These are phyloP conservation scores for Hyphodiscus hymeniophilus DNA, from an alignment of 495 filamentous ascomycete genomes.

Conservation along the genomic window DNA sequence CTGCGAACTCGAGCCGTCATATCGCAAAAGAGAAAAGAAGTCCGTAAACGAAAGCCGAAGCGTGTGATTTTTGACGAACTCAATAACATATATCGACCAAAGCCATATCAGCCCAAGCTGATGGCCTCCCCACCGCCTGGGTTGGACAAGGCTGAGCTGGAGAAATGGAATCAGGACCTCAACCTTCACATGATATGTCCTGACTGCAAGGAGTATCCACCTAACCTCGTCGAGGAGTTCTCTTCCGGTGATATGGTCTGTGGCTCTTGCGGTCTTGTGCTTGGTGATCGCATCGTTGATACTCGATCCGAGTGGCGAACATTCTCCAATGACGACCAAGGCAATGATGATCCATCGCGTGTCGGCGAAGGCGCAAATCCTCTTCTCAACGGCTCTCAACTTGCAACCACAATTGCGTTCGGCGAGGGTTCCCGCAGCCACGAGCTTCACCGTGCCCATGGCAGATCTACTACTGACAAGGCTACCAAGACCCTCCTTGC, in stretches of 20 bases:
- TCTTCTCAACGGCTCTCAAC: slow-evolving; percentile 82
- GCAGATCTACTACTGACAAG: slow-evolving; percentile 80
- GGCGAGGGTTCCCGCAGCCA: slow-evolving; percentile 63
- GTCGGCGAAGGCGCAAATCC: slow-evolving; percentile 87
- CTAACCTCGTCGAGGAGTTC: slow-evolving; percentile 87
- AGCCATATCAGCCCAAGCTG: slow-evolving; percentile 26
- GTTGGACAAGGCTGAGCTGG: slow-evolving; percentile 12
- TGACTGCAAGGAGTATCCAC: slow-evolving; percentile 86
- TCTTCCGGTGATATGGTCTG: slow-evolving; percentile 90
- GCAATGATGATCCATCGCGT: slow-evolving; percentile 91
- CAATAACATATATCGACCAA: slow-evolving; percentile 23
- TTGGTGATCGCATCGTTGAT: slow-evolving; percentile 85
- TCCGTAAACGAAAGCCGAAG: slow-evolving; percentile 7
- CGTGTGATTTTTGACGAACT: slow-evolving; percentile 22
- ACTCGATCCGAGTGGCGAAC: slow-evolving; percentile 97
- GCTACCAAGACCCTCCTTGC: slow-evolving; percentile 66
- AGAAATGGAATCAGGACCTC: slow-evolving; percentile 48
- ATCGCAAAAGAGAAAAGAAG: slow-evolving; percentile 24
- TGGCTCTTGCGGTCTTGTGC: slow-evolving; percentile 82
- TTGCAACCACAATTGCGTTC: slow-evolving; percentile 82
- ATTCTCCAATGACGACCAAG: slow-evolving; percentile 93
- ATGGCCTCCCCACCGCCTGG: slow-evolving; percentile 28
- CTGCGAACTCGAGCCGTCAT: slow-evolving; percentile 13
- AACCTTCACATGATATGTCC: slow-evolving; percentile 74
- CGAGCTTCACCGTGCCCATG: slow-evolving; percentile 82